A percentile compares a stretch with the other conserved stretches of the same genome.
phyloP scores from a whole-genome alignment of 148 eudicot species.

The Silene conica region DNA sequence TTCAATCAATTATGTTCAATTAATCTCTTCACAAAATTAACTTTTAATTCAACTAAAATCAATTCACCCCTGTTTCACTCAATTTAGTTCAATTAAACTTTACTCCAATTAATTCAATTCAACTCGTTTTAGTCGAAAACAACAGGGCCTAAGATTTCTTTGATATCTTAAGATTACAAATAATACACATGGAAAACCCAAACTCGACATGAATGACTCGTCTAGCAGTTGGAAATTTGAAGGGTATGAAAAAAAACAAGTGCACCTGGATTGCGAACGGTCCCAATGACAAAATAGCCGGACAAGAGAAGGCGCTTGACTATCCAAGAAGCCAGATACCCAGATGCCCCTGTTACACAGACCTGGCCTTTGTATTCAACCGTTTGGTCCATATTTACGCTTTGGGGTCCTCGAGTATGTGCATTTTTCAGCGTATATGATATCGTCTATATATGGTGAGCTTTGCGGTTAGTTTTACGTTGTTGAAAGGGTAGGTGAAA shows the following conservation, averaged over 20 bases:
- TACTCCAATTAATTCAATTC: too few relatives aligned
- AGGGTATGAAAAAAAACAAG: not conserved
- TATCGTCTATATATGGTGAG: conserved; percentile 10
- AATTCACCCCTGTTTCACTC: too few relatives aligned
- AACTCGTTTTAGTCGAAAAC: too few relatives aligned
- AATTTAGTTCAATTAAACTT: too few relatives aligned
- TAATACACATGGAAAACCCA: not conserved
- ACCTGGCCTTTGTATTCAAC: conserved; percentile 45
- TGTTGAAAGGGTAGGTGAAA: conserved; percentile 16
- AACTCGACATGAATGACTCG: too few relatives aligned
- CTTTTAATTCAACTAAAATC: too few relatives aligned
- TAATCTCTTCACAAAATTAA: too few relatives aligned
- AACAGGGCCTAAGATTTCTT: too few relatives aligned
- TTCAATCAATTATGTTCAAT: too few relatives aligned
- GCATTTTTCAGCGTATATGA: too few relatives aligned
- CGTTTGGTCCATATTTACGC: conserved; percentile 25
- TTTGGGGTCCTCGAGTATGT: not conserved
- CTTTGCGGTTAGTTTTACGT: not conserved
- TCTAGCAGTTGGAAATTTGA: too few relatives aligned
- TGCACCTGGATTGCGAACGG: conserved; percentile 81
- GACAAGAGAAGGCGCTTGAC: conserved; percentile 66
- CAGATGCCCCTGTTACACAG: conserved; percentile 94
- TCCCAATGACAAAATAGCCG: conserved; percentile 72
- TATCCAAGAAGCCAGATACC: conserved; percentile 88
- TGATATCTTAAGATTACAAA: too few relatives aligned